These are phyloP conservation scores for Coniochaeta prunicola DNA, from an alignment of 2,329 filamentous ascomycete species.

Conservation along the genomic window DNA sequence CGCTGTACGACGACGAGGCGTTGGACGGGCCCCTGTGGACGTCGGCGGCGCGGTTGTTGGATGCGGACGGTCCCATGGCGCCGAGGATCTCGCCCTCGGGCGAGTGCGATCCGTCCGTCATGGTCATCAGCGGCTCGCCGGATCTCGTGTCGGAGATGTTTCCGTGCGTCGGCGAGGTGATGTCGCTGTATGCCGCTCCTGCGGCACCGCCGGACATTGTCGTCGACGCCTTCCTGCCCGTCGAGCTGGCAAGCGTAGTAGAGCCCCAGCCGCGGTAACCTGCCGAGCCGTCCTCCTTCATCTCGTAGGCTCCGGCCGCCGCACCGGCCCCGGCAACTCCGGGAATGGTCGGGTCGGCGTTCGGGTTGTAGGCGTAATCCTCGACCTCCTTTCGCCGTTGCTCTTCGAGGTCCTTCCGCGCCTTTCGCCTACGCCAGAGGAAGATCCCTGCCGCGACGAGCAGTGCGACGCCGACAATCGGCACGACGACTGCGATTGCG, in stretches of 20 bases:
- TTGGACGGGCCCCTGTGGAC: slow-evolving; percentile 89
- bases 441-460: slow-evolving; percentile 71
- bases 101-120: slow-evolving; percentile 39
- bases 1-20: slow-evolving; percentile 92
- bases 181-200: slow-evolving; percentile 51
- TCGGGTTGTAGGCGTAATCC: slow-evolving; percentile 97
- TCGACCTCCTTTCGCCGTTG: slow-evolving; percentile 92
- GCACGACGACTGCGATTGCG: slow-evolving; percentile 88
- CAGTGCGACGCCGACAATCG: slow-evolving; percentile 79
- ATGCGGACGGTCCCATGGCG: slow-evolving; percentile 67
- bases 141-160: slow-evolving; percentile 62
- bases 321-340: slow-evolving; percentile 23
- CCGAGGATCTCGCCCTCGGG: slow-evolving; percentile 79
- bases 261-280: slow-evolving; percentile 96
- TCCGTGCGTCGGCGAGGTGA: slow-evolving; percentile 59
- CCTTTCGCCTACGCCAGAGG: slow-evolving; percentile 84
- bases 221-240: slow-evolving; percentile 78
- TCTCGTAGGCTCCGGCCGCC: slow-evolving; percentile 48
- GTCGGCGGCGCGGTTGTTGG: slow-evolving; percentile 57
- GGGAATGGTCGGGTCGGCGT: slow-evolving; percentile 76
- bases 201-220: slow-evolving; percentile 72
- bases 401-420: slow-evolving; percentile 77
- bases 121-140: slow-evolving; percentile 52
- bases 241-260: slow-evolving; percentile 59
- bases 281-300: slow-evolving; percentile 67